Conservation (phyloP, 2,329 filamentous ascomycete genomes). For the Alternaria conjuncta region DNA sequence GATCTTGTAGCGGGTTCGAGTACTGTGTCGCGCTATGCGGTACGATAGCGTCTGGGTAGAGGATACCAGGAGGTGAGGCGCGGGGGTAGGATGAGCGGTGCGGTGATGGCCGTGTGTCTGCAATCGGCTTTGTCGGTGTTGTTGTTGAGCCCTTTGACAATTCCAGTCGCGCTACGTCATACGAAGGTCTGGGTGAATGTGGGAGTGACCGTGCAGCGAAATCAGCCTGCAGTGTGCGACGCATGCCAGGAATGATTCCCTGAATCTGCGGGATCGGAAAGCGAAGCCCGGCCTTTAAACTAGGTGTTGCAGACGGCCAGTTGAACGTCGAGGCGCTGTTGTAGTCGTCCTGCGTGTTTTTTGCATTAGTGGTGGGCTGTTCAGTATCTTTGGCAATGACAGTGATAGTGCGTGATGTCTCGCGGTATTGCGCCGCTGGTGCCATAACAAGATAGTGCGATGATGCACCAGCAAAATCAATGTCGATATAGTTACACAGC, state of each 20-base stretch:
- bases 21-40: not conserved
- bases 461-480: not conserved
- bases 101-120: not conserved
- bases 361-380: not conserved
- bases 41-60: slow-evolving; percentile 14
- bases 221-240: not conserved
- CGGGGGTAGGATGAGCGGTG: slow-evolving; percentile 7
- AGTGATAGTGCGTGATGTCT: not conserved
- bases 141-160: not conserved
- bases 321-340: not conserved
- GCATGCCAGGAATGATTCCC: slow-evolving; percentile 3
- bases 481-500: not conserved
- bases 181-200: not conserved
- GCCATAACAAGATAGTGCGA: not conserved
- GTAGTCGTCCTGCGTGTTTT: not conserved
- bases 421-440: not conserved
- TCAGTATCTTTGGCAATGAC: not conserved
- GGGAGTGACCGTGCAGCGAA: not conserved
- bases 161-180: not conserved
- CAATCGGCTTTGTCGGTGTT: not conserved
- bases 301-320: not conserved
- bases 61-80: slow-evolving; percentile 10
- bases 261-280: slow-evolving; percentile 2
- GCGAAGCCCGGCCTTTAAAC: not conserved
- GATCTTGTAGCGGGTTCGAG: not conserved